Percentiles rank a stretch among this genome's conserved stretches.
phyloP scores from a whole-genome alignment of 2,329 filamentous ascomycete species.

The Tolypocladium pustulatum region DNA sequence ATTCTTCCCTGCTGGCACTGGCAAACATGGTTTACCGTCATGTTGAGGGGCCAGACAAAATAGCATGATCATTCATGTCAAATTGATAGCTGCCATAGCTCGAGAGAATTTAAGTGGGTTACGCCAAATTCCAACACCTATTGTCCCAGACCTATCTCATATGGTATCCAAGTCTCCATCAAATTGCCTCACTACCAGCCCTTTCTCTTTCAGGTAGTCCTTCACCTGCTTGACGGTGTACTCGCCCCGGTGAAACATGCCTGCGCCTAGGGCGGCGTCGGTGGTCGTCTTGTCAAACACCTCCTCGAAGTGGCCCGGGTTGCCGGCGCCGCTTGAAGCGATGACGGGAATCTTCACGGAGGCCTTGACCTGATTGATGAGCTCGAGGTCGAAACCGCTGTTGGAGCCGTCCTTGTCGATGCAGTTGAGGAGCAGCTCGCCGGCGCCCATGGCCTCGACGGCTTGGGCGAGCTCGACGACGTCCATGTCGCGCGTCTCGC shows the following conservation, averaged over 20 bases:
- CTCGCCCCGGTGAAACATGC: constrained; percentile 95
- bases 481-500: constrained; percentile 88
- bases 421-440: constrained; percentile 92
- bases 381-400: constrained; percentile 85
- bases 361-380: constrained; percentile 81
- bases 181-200: constrained; percentile 68
- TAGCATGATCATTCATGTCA: neutral
- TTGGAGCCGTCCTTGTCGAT: constrained; percentile 96
- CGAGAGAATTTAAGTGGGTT: neutral
- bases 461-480: constrained; percentile 80
- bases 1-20: neutral
- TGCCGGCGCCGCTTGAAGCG: constrained; percentile 84
- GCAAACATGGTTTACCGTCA: neutral
- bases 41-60: neutral
- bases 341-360: constrained; percentile 88
- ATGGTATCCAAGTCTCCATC: constrained; percentile 41
- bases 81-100: neutral
- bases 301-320: constrained; percentile 78
- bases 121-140: neutral
- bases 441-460: constrained; percentile 90
- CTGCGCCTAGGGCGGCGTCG: constrained; percentile 87
- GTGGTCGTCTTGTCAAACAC: constrained; percentile 80
- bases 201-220: constrained; percentile 60
- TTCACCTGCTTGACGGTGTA: constrained; percentile 95
- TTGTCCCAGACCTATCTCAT: neutral